Conservation (phyloP, 2,329 filamentous ascomycete genomes). For the Berkeleyomyces basicola region DNA sequence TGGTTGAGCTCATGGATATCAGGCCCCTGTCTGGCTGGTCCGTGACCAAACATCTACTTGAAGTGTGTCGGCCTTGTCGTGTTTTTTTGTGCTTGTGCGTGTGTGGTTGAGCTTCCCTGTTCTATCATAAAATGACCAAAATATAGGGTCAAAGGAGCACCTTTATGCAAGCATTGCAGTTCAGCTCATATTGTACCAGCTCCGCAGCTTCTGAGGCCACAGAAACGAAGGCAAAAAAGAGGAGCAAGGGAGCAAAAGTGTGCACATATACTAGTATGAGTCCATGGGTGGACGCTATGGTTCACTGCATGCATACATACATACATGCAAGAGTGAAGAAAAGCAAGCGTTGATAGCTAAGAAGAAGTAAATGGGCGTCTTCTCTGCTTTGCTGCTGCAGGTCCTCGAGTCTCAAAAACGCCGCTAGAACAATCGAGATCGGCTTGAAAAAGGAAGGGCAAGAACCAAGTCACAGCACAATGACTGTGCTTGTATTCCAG, state of each 20-base stretch:
- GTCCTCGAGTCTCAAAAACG: background rate
- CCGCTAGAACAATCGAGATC: background rate
- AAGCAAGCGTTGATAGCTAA: background rate
- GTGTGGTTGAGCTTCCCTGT: background rate
- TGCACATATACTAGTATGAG: background rate
- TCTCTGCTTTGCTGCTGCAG: background rate
- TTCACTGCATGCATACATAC: background rate
- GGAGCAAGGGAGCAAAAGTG: background rate
- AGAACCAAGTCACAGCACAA: background rate
- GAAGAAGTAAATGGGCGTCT: background rate
- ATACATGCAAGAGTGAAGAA: background rate
- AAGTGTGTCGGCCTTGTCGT: background rate
- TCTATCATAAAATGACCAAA: conserved; percentile 1
- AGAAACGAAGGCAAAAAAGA: background rate
- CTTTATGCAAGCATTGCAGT: background rate
- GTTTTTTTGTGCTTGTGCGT: background rate
- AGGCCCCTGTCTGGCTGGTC: background rate
- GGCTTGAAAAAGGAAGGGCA: background rate
- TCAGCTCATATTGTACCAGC: background rate
- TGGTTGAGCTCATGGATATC: background rate
- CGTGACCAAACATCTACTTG: too few species aligned
- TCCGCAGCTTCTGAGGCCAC: background rate
- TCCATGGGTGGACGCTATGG: background rate
- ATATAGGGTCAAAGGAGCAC: background rate
- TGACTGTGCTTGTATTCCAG: background rate